These are phyloP conservation scores for Liquidambar formosana DNA, from an alignment of 164 flowering plant genomes.

Conservation along the genomic window DNA sequence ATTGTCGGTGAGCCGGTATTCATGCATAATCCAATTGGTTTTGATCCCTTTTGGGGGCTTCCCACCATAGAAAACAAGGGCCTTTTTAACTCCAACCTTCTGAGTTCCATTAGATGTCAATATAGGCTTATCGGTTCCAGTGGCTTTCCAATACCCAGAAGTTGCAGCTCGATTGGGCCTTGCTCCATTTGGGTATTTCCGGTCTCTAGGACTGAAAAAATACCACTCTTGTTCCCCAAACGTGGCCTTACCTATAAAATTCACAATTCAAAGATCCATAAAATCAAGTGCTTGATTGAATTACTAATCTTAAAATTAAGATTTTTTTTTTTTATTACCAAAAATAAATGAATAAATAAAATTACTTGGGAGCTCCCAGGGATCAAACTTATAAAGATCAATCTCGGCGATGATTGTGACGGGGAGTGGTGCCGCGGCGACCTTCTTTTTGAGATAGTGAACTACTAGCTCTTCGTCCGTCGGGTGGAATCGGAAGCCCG, in stretches of 20 bases:
- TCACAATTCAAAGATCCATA: neutral
- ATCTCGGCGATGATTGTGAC: conserved; percentile 57
- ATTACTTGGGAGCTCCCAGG: conserved; percentile 66
- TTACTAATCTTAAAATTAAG: no score
- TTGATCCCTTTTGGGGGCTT: conserved; percentile 61
- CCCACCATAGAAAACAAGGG: conserved; percentile 60
- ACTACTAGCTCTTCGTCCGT: conserved; percentile 71
- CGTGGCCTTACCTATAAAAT: conserved; percentile 43
- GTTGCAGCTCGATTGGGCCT: conserved; percentile 62
- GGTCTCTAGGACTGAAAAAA: conserved; percentile 55
- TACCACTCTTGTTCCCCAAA: conserved; percentile 65
- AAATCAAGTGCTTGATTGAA: no score
- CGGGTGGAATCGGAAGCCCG: conserved; percentile 75
- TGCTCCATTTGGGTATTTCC: conserved; percentile 65
- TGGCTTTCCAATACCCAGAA: conserved; percentile 63
- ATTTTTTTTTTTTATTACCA: no score
- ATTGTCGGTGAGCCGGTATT: conserved; percentile 38
- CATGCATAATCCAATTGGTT: conserved; percentile 66
- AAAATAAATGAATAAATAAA: neutral
- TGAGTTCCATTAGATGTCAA: conserved; percentile 39
- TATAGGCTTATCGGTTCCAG: conserved; percentile 63
- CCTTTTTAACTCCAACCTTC: conserved; percentile 61
- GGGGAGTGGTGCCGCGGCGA: conserved; percentile 45
- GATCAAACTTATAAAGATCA: conserved; percentile 64
- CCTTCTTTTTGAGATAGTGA: conserved; percentile 58